Conservation (phyloP, 1,139 yeast genomes). For the Yamadazyma blattariae region DNA sequence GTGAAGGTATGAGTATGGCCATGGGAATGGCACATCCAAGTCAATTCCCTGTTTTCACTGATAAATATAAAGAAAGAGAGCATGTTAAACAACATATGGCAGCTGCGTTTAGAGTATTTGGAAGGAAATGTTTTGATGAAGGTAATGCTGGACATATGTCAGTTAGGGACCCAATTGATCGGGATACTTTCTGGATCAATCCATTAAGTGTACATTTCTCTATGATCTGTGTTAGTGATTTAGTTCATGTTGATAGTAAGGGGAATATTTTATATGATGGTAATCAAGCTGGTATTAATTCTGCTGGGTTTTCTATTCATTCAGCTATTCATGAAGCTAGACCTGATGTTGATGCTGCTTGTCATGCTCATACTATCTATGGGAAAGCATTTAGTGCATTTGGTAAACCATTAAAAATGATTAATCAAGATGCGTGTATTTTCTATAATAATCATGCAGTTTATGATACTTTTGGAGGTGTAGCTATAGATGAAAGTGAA, state of each 20-base stretch:
- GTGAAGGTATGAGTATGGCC: slow-evolving; percentile 24
- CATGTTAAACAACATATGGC: slow-evolving; percentile 56
- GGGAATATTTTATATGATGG: slow-evolving; percentile 66
- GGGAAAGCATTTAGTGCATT: slow-evolving; percentile 74
- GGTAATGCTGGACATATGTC: slow-evolving; percentile 81
- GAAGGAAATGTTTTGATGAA: slow-evolving; percentile 64
- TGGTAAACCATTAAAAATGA: slow-evolving; percentile 68
- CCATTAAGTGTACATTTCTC: slow-evolving; percentile 70
- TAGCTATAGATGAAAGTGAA: slow-evolving; percentile 66
- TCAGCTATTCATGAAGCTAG: slow-evolving; percentile 70
- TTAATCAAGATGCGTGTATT: slow-evolving; percentile 70
- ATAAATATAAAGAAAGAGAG: slow-evolving; percentile 33
- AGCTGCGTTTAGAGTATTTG: slow-evolving; percentile 72
- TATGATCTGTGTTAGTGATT: slow-evolving; percentile 61
- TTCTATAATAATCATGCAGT: slow-evolving; percentile 65
- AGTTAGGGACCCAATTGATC: slow-evolving; percentile 69
- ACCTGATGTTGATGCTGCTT: slow-evolving; percentile 76
- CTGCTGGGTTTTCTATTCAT: slow-evolving; percentile 78
- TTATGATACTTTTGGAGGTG: slow-evolving; percentile 69
- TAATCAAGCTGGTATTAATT: slow-evolving; percentile 59
- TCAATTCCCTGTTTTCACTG: slow-evolving; percentile 48
- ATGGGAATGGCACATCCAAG: slow-evolving; percentile 45
- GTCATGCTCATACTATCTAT: slow-evolving; percentile 69
- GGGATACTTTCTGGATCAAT: slow-evolving; percentile 72
- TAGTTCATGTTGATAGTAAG: slow-evolving; percentile 69